A percentile compares a stretch with the other conserved stretches of the same genome.
phyloP scores from a whole-genome alignment of 805 yeast species.

The Monosporozyma aquatica region DNA sequence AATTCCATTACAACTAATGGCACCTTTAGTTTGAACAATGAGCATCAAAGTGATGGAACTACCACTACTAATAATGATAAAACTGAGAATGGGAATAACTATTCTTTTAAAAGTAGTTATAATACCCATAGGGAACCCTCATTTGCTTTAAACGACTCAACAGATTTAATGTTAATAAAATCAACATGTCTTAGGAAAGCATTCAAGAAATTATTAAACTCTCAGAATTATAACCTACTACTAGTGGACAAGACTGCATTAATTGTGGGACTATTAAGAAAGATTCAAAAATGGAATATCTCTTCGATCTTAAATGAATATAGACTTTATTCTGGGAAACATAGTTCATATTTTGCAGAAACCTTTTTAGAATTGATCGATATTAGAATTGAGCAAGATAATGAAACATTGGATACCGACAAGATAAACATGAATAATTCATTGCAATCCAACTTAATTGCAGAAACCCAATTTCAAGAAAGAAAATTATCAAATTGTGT shows the following conservation, averaged over 20 bases:
- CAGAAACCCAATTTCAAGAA: background rate
- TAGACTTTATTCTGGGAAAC: constrained; percentile 62
- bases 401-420: background rate
- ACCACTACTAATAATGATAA: no score
- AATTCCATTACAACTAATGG: no score
- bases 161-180: constrained; percentile 72
- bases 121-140: no score
- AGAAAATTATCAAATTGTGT: constrained; percentile 14
- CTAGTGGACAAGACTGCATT: constrained; percentile 75
- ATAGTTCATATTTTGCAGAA: constrained; percentile 72
- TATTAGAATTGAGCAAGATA: constrained; percentile 28
- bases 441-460: background rate
- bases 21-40: no score
- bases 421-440: background rate
- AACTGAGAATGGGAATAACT: no score
- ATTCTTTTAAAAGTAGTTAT: no score
- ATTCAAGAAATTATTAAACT: constrained; percentile 55
- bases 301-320: constrained; percentile 80
- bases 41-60: no score
- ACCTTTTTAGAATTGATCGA: constrained; percentile 69
- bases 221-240: constrained; percentile 53
- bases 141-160: constrained; percentile 31
- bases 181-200: constrained; percentile 55
- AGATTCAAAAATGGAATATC: constrained; percentile 82
- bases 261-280: constrained; percentile 70